Evolutionary conservation across 2,329 filamentous ascomycete species (phyloP).

Genomic region (Graphiopsis chlorocephala): DNA sequence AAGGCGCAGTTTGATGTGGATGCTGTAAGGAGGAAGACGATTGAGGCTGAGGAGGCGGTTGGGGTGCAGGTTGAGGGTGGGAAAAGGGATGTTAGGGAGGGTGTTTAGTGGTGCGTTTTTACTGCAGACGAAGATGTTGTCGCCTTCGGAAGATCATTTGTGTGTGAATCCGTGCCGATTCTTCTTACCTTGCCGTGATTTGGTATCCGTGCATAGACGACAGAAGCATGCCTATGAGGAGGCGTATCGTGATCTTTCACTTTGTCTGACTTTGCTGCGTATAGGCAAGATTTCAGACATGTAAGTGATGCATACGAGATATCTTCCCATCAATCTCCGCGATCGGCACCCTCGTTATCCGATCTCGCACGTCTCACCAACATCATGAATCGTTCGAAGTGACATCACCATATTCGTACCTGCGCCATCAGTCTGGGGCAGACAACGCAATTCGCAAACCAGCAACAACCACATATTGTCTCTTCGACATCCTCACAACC

Average conservation of each 20-base stretch:
- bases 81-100: neutral
- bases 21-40: conserved; percentile 10
- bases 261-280: neutral
- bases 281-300: neutral
- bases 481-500: neutral
- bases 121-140: neutral
- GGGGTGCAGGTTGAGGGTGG: neutral
- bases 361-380: neutral
- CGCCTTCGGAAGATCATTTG: neutral
- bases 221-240: no score
- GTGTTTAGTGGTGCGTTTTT: neutral
- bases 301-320: neutral
- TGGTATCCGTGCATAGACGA: neutral
- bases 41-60: conserved; percentile 10
- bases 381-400: neutral
- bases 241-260: no score
- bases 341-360: neutral
- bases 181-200: neutral
- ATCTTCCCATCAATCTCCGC: neutral
- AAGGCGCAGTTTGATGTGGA: conserved; percentile 28
- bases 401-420: conserved; percentile 1
- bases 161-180: neutral
- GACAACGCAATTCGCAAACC: neutral
- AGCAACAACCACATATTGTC: neutral
- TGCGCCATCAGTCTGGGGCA: neutral